These are phyloP conservation scores for Trifolium fragiferum DNA, from an alignment of 306 rosid species.

Conservation along the genomic window DNA sequence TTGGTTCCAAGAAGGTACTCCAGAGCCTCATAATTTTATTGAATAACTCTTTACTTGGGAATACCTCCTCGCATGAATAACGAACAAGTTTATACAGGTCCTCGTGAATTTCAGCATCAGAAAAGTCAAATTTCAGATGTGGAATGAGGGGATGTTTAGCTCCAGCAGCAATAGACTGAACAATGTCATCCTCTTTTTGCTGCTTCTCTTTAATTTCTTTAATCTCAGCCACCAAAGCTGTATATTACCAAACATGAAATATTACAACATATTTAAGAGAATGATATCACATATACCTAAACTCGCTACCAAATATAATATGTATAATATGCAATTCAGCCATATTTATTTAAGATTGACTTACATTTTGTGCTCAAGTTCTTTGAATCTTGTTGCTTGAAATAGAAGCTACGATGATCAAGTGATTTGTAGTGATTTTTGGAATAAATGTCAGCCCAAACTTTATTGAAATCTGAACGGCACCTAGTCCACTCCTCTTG, in stretches of 20 bases:
- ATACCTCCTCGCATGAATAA: conserved; percentile 85
- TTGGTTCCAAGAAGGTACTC: conserved; percentile 83
- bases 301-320: background rate
- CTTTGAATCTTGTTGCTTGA: conserved; percentile 99
- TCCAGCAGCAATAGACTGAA: conserved; percentile 86
- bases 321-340: conserved; percentile 3
- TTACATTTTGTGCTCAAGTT: conserved; percentile 93
- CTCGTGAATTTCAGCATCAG: conserved; percentile 75
- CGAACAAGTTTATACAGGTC: conserved; percentile 85
- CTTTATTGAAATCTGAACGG: conserved; percentile 90
- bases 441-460: conserved; percentile 97
- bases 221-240: conserved; percentile 92
- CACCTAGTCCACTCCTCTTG: conserved; percentile 98
- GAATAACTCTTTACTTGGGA: conserved; percentile 76
- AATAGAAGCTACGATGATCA: conserved; percentile 97
- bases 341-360: conserved; percentile 41
- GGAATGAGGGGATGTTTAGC: conserved; percentile 73
- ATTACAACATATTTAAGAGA: conserved; percentile 36
- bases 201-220: conserved; percentile 85
- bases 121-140: conserved; percentile 79
- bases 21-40: conserved; percentile 86
- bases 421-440: conserved; percentile 97
- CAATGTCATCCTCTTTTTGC: conserved; percentile 81
- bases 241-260: conserved; percentile 35
- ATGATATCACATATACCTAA: conserved; percentile 27